A percentile compares a stretch with the other conserved stretches of the same genome.
These are phyloP conservation scores for Mycotypha africana DNA, from an alignment of 371 early-diverging fungal species.

Conservation along the genomic window DNA sequence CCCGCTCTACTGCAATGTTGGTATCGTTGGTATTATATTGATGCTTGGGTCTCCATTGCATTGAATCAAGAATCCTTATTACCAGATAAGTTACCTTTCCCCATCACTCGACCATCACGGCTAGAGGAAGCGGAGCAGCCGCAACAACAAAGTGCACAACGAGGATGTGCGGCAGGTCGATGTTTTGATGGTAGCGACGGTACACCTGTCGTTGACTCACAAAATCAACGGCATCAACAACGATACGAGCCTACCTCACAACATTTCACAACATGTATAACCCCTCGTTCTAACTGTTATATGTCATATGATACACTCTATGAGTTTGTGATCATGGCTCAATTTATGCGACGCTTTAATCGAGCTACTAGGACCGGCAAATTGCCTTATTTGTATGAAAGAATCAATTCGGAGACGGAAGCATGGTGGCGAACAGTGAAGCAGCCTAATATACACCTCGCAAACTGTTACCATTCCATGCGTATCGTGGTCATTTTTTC, in stretches of 20 bases:
- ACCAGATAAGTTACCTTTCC: slow-evolving; percentile 20
- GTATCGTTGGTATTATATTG: slow-evolving; percentile 19
- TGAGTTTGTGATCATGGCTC: slow-evolving; percentile 25
- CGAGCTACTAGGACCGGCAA: slow-evolving; percentile 16
- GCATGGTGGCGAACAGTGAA: slow-evolving; percentile 17
- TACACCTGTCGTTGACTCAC: too few relatives aligned
- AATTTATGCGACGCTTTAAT: slow-evolving; percentile 33
- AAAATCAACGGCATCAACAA: background rate
- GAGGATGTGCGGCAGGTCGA: too few relatives aligned
- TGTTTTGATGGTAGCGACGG: too few relatives aligned
- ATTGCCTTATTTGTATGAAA: slow-evolving; percentile 12
- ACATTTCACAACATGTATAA: too few relatives aligned
- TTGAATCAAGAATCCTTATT: slow-evolving; percentile 28
- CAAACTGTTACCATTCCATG: slow-evolving; percentile 35
- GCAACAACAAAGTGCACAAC: too few relatives aligned
- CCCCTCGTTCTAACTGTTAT: background rate
- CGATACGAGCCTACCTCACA: background rate
- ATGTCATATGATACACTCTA: slow-evolving; percentile 9
- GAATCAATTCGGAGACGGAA: slow-evolving; percentile 10
- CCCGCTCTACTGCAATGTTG: slow-evolving; percentile 13
- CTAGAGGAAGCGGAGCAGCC: background rate
- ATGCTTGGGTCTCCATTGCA: slow-evolving; percentile 36
- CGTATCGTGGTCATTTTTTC: slow-evolving; percentile 31
- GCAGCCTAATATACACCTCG: slow-evolving; percentile 16
- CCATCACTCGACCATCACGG: background rate